Conservation (phyloP, 148 eudicot genomes). For the Persicaria tinctoria region DNA sequence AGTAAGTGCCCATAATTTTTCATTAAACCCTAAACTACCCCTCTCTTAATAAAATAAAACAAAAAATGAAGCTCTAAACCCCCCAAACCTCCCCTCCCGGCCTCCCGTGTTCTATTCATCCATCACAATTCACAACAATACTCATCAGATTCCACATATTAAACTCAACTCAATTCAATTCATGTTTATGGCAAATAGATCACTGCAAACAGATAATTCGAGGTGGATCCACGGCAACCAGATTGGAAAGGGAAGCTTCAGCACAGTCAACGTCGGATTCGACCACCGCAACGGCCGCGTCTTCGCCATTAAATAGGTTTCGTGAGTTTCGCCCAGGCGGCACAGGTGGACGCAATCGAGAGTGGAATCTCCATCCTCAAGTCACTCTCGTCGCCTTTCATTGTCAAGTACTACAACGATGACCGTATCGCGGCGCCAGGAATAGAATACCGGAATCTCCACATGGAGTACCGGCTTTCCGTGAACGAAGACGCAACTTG, state of each 20-base stretch:
- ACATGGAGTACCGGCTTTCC: no score
- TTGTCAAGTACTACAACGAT: constrained; percentile 43
- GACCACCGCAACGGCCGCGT: constrained; percentile 26
- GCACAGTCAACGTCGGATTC: constrained; percentile 42
- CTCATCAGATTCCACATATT: no score
- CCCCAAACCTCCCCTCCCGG: no score
- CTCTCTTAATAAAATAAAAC: no score
- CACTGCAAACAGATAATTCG: constrained; percentile 8
- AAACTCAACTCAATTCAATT: no score
- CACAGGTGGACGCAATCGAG: constrained; percentile 36
- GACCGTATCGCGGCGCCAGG: constrained; percentile 13
- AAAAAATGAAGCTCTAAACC: no score
- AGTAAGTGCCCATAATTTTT: no score
- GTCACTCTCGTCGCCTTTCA: constrained; percentile 42
- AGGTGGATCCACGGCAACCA: constrained; percentile 35
- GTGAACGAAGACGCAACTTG: no score
- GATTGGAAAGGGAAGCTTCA: constrained; percentile 66
- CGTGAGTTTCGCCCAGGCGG: constrained; percentile 10
- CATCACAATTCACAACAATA: neutral
- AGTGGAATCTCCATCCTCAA: constrained; percentile 51
- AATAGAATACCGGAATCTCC: constrained; percentile 27
- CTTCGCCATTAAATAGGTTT: constrained; percentile 71
- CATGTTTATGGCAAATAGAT: neutral
- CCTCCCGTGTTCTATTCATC: neutral
- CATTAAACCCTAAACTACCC: no score